A percentile compares a stretch with the other conserved stretches of the same genome.
phyloP scores from a whole-genome alignment of 1,284 basidiomycete species.

The Heterobasidion occidentale region DNA sequence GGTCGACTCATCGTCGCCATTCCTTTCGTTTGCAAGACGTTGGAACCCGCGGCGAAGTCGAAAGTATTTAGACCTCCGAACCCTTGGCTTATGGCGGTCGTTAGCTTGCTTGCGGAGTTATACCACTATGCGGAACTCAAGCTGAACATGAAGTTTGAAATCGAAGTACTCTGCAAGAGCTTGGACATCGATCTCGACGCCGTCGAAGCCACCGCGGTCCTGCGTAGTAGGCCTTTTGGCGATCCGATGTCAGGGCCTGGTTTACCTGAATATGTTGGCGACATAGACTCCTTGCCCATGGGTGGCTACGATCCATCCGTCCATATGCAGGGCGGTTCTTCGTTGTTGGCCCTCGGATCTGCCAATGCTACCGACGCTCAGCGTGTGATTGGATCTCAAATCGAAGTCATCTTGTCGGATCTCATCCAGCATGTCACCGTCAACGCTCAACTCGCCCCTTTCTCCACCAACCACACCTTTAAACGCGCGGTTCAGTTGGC shows the following conservation, averaged over 20 bases:
- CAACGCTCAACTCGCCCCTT: slow-evolving; percentile 62
- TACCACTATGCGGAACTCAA: slow-evolving; percentile 97
- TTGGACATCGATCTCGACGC: slow-evolving; percentile 85
- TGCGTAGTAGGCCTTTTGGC: slow-evolving; percentile 61
- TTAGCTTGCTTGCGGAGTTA: slow-evolving; percentile 88
- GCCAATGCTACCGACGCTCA: slow-evolving; percentile 46
- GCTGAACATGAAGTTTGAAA: slow-evolving; percentile 97
- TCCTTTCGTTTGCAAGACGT: slow-evolving; percentile 96
- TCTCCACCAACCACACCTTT: slow-evolving; percentile 77
- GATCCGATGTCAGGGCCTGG: slow-evolving; percentile 46
- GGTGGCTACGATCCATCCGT: slow-evolving; percentile 50
- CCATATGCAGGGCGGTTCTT: slow-evolving; percentile 42
- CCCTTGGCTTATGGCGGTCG: slow-evolving; percentile 96
- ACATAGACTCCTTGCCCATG: slow-evolving; percentile 66
- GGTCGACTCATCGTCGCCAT: slow-evolving; percentile 92
- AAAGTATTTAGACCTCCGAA: slow-evolving; percentile 94
- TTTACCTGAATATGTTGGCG: slow-evolving; percentile 63
- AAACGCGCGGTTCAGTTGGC: slow-evolving; percentile 91
- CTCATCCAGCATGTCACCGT: slow-evolving; percentile 75
- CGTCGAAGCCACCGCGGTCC: slow-evolving; percentile 78
- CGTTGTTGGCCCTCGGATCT: slow-evolving; percentile 51
- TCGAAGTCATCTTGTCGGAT: slow-evolving; percentile 73
- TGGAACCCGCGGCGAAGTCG: slow-evolving; percentile 87
- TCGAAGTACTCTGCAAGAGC: slow-evolving; percentile 93
- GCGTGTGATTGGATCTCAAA: slow-evolving; percentile 58